phyloP scores from a whole-genome alignment of 2,329 filamentous ascomycete species.

The Nothophoma quercina region DNA sequence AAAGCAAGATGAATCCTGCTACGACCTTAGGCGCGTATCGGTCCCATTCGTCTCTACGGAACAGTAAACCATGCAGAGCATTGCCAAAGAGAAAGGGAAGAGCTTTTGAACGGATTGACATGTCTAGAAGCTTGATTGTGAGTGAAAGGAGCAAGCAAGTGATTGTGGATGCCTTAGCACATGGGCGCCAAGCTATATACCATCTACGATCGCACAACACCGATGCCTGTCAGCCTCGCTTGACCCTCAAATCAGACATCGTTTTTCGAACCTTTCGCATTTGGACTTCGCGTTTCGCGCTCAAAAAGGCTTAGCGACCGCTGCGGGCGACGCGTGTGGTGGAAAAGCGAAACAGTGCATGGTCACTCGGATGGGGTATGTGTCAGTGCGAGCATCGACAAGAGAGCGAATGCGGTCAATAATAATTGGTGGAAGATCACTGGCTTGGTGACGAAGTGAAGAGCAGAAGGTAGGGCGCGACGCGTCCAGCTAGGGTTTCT shows the following conservation, averaged over 20 bases:
- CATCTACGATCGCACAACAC: background rate
- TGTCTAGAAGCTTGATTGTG: background rate
- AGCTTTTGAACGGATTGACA: background rate
- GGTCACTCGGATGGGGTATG: too few species aligned
- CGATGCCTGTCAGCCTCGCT: background rate
- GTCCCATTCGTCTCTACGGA: constrained; percentile 6
- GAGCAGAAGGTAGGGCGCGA: too few species aligned
- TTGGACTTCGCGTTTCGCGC: constrained; percentile 12
- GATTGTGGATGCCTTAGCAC: background rate
- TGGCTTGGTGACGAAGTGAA: too few species aligned
- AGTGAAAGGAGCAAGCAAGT: background rate
- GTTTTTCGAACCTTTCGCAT: constrained; percentile 2
- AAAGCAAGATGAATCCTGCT: background rate
- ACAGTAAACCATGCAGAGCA: background rate
- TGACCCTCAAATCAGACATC: background rate
- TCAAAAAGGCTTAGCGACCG: constrained; percentile 5
- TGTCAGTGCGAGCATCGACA: too few species aligned
- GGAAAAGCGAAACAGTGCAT: background rate
- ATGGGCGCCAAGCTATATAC: background rate
- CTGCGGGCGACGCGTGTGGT: background rate
- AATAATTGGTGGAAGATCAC: too few species aligned
- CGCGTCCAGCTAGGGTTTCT: too few species aligned
- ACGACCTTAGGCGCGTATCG: background rate
- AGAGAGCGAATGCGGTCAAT: background rate
- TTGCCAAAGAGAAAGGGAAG: background rate